These are phyloP conservation scores for Geoglossum cookeanum DNA, from an alignment of 2,329 filamentous ascomycete species.

Conservation along the genomic window DNA sequence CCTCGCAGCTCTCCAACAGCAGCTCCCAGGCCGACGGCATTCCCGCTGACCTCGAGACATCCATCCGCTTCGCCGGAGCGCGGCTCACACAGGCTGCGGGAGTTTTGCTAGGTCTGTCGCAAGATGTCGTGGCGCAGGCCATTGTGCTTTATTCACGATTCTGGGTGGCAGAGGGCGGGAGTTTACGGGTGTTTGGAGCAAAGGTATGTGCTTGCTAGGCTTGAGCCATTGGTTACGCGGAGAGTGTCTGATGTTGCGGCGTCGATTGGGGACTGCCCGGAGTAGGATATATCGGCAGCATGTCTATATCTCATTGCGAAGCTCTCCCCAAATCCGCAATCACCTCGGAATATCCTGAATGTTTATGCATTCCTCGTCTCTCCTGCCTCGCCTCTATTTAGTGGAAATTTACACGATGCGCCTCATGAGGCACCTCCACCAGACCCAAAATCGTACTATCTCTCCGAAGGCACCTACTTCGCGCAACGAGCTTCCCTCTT, in stretches of 20 bases:
- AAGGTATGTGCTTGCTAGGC: conserved; percentile 30
- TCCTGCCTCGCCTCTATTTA: conserved; percentile 33
- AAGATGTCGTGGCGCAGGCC: conserved; percentile 70
- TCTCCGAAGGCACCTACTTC: conserved; percentile 56
- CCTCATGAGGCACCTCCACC: conserved; percentile 11
- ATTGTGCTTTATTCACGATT: conserved; percentile 67
- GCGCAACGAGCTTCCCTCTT: conserved; percentile 45
- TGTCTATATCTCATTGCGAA: conserved; percentile 68
- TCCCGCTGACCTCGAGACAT: conserved; percentile 50
- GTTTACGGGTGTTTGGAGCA: conserved; percentile 30
- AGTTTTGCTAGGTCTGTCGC: conserved; percentile 63
- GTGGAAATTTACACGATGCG: conserved; percentile 6
- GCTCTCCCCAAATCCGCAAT: conserved; percentile 55
- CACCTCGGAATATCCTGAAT: conserved; percentile 63
- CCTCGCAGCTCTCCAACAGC: conserved; percentile 43
- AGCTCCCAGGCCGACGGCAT: conserved; percentile 36
- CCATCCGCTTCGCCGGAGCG: conserved; percentile 51
- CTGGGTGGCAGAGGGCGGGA: conserved; percentile 43
- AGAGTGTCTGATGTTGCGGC: not conserved
- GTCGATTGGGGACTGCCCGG: conserved; percentile 2
- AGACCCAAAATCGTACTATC: conserved; percentile 40
- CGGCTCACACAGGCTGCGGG: conserved; percentile 61
- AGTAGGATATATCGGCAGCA: conserved; percentile 62
- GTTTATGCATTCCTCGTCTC: conserved; percentile 69
- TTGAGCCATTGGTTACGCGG: not conserved